A percentile compares a stretch with the other conserved stretches of the same genome.
Conservation (phyloP, 106 monocot genomes). For the Dactylorhiza incarnata region DNA sequence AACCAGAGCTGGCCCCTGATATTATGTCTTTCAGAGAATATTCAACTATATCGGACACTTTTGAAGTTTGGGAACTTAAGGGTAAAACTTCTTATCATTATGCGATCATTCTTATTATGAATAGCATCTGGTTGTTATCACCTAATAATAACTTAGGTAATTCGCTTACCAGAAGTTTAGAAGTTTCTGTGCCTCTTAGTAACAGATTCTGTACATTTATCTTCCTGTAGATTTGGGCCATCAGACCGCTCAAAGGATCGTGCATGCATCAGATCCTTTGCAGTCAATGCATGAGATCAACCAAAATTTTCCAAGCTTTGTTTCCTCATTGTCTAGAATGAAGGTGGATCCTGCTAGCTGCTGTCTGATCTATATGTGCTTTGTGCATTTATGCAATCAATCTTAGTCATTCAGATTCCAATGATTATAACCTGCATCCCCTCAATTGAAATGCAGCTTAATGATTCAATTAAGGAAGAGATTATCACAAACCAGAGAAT, state of each 20-base stretch:
- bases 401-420: not conserved
- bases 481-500: constrained; percentile 93
- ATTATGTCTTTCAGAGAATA: constrained; percentile 84
- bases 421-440: not conserved
- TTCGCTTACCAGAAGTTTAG: not conserved
- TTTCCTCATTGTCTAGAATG: constrained; percentile 90
- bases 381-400: not conserved
- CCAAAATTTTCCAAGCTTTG: constrained; percentile 91
- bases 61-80: constrained; percentile 97
- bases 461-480: constrained; percentile 84
- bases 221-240: constrained; percentile 72
- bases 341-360: constrained; percentile 38
- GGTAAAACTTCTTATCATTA: constrained; percentile 29
- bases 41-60: constrained; percentile 78
- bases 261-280: constrained; percentile 91
- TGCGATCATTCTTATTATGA: not conserved
- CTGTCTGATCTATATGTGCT: not conserved
- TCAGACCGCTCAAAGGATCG: constrained; percentile 86
- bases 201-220: constrained; percentile 3
- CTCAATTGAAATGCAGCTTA: constrained; percentile 38
- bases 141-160: not conserved
- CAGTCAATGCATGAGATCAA: constrained; percentile 96
- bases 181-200: not conserved
- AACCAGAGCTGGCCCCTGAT: constrained; percentile 73
- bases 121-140: not conserved